Evolutionary conservation across 1,139 yeast species (phyloP).

Genomic region (Yamadazyma siamensis): DNA sequence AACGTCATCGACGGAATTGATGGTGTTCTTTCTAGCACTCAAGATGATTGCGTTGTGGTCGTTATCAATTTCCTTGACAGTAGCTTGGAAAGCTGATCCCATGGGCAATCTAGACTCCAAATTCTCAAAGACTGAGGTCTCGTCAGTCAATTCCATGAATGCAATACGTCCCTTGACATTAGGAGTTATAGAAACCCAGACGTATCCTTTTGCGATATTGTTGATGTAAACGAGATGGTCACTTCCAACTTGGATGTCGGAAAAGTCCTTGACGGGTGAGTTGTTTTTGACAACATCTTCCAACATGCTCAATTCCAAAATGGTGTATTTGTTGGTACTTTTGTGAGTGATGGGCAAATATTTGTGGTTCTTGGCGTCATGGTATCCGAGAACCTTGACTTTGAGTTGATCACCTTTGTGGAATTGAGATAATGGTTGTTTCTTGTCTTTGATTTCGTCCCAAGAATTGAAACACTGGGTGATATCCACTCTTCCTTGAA

Average conservation of each 20-base stretch:
- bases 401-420: constrained; percentile 54
- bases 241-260: constrained; percentile 41
- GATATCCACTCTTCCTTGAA: constrained; percentile 77
- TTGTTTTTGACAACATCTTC: constrained; percentile 23
- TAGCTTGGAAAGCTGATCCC: constrained; percentile 67
- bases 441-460: constrained; percentile 54
- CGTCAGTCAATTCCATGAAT: constrained; percentile 60
- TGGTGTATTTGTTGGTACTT: constrained; percentile 47
- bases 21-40: constrained; percentile 44
- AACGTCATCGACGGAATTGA: constrained; percentile 48
- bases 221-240: constrained; percentile 51
- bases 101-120: constrained; percentile 59
- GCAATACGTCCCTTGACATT: constrained; percentile 65
- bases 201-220: constrained; percentile 48
- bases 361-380: constrained; percentile 67
- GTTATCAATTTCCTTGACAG: constrained; percentile 51
- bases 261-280: constrained; percentile 27
- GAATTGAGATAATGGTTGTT: constrained; percentile 60
- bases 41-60: constrained; percentile 52
- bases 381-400: constrained; percentile 74
- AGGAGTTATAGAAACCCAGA: constrained; percentile 74
- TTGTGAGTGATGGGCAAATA: constrained; percentile 69
- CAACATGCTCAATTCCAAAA: constrained; percentile 65
- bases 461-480: constrained; percentile 62
- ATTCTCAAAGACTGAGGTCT: constrained; percentile 47